Conservation (phyloP, 2,329 filamentous ascomycete genomes). For the Drechslera avenae region DNA sequence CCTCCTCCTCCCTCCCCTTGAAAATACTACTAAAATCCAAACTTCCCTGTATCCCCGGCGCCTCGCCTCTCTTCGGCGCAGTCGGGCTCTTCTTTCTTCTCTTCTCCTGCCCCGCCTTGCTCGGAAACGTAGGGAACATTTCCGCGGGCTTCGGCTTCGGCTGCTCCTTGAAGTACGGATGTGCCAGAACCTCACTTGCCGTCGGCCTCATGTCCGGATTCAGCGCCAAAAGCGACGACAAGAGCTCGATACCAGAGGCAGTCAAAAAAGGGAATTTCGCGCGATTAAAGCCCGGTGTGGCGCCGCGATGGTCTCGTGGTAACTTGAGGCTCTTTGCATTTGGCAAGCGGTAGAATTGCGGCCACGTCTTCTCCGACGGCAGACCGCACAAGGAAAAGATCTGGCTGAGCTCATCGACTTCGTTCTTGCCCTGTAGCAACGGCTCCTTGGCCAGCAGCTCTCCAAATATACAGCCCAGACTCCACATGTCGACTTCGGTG, state of each 20-base stretch:
- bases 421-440: conserved; percentile 84
- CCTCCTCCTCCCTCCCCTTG: conserved; percentile 54
- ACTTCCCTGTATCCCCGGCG: conserved; percentile 52
- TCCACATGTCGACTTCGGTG: conserved; percentile 89
- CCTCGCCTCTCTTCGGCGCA: conserved; percentile 77
- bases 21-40: conserved; percentile 58
- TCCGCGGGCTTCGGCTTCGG: conserved; percentile 87
- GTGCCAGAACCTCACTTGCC: conserved; percentile 74
- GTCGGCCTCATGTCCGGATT: conserved; percentile 74
- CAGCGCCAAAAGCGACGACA: conserved; percentile 72
- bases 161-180: conserved; percentile 86
- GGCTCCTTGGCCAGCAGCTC: conserved; percentile 86
- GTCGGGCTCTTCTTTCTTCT: conserved; percentile 76
- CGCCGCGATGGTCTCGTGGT: conserved; percentile 44
- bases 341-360: conserved; percentile 81
- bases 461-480: conserved; percentile 91
- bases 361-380: conserved; percentile 83
- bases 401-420: conserved; percentile 79
- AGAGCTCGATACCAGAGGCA: conserved; percentile 70
- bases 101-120: conserved; percentile 90
- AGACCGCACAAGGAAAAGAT: conserved; percentile 91
- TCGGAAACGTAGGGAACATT: conserved; percentile 97
- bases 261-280: conserved; percentile 83
- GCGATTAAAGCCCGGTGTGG: conserved; percentile 63
- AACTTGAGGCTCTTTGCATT: conserved; percentile 82